phyloP scores from a whole-genome alignment of 1,284 basidiomycete species.

The Ceratobasidium papillatum region DNA sequence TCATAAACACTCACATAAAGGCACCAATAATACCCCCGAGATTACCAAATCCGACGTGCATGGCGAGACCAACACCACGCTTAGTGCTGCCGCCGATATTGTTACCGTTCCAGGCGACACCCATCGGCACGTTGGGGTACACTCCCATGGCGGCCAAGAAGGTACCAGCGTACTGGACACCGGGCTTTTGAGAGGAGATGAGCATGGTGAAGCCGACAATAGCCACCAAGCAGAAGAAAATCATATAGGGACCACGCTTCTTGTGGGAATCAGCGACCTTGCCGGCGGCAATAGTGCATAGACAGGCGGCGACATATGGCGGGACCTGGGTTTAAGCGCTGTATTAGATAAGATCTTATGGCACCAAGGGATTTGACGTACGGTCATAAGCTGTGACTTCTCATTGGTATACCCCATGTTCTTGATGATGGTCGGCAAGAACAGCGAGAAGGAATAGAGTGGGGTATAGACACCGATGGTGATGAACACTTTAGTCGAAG shows the following conservation, averaged over 20 bases:
- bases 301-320: slow-evolving; percentile 39
- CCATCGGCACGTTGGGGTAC: slow-evolving; percentile 52
- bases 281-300: slow-evolving; percentile 50
- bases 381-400: slow-evolving; percentile 50
- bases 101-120: slow-evolving; percentile 52
- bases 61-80: slow-evolving; percentile 51
- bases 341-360: neutral
- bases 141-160: slow-evolving; percentile 52
- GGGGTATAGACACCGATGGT: slow-evolving; percentile 59
- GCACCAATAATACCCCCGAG: slow-evolving; percentile 50
- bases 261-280: slow-evolving; percentile 43
- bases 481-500: slow-evolving; percentile 55
- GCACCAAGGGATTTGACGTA: neutral
- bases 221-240: slow-evolving; percentile 48
- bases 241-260: slow-evolving; percentile 36
- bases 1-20: slow-evolving; percentile 47
- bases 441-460: slow-evolving; percentile 64
- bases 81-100: slow-evolving; percentile 53
- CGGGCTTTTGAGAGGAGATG: slow-evolving; percentile 45
- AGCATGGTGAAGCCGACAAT: slow-evolving; percentile 49
- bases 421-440: slow-evolving; percentile 64
- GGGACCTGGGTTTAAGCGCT: slow-evolving; percentile 4
- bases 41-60: slow-evolving; percentile 51
- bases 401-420: slow-evolving; percentile 54
- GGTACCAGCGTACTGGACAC: slow-evolving; percentile 50